Percentiles rank a stretch among this genome's conserved stretches.
phyloP scores from a whole-genome alignment of 345 rosid species.

The Populus nigra region DNA sequence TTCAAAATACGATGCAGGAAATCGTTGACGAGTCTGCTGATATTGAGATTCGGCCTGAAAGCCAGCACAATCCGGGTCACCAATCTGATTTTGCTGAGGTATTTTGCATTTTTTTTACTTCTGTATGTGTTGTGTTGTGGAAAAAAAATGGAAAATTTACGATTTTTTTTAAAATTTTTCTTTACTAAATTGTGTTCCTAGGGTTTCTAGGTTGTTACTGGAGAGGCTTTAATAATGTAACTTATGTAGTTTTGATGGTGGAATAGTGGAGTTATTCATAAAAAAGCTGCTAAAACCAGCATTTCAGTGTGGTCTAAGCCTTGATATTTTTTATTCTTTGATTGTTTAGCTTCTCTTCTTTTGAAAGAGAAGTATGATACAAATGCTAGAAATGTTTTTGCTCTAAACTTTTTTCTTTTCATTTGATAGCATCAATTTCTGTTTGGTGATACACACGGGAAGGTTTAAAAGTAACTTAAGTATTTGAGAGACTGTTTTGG shows the following conservation, averaged over 20 bases:
- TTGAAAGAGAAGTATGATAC: no score
- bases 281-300: no score
- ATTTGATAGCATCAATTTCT: no score
- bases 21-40: constrained; percentile 89
- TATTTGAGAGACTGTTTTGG: background rate
- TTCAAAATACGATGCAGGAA: constrained; percentile 97
- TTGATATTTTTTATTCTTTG: no score
- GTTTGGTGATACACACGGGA: background rate
- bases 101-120: background rate
- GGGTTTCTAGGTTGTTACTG: background rate
- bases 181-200: no score
- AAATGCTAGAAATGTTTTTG: background rate
- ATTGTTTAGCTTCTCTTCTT: no score
- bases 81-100: constrained; percentile 96
- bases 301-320: no score
- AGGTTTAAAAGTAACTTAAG: background rate
- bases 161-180: background rate
- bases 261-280: no score
- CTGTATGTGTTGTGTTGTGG: background rate
- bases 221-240: no score
- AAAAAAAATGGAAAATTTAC: background rate
- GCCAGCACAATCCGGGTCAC: constrained; percentile 95
- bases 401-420: background rate
- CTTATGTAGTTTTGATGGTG: no score
- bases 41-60: constrained; percentile 95